Evolutionary conservation across 139 green algal genomes (phyloP).

Genomic region (Tetraselmis striata): DNA sequence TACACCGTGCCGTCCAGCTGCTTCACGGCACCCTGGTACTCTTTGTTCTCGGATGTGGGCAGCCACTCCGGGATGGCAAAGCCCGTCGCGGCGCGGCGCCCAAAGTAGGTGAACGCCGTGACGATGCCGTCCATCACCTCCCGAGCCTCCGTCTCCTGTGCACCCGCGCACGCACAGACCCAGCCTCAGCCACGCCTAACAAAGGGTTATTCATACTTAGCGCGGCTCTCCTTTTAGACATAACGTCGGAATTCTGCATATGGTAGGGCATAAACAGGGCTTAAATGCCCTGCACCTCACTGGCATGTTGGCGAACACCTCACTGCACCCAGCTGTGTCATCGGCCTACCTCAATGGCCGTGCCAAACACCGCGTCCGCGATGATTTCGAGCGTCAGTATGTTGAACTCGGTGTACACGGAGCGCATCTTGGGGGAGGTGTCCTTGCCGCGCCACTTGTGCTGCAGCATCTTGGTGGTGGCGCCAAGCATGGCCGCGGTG

Average conservation of each 20-base stretch:
- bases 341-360: not conserved
- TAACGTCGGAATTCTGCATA: too few species aligned
- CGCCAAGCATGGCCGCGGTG: constrained; percentile 23
- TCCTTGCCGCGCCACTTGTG: constrained; percentile 23
- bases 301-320: not conserved
- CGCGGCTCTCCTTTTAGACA: too few species aligned
- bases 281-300: not conserved
- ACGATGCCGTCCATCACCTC: constrained; percentile 29
- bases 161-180: not conserved
- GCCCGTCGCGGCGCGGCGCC: constrained; percentile 29
- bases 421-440: constrained; percentile 10
- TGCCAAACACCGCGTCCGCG: constrained; percentile 71
- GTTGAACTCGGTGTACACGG: constrained; percentile 81
- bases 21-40: constrained; percentile 63
- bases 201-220: too few species aligned
- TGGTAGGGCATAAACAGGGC: not conserved
- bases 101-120: constrained; percentile 71
- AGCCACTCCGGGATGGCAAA: constrained; percentile 74
- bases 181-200: too few species aligned
- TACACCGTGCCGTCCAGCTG: constrained; percentile 73
- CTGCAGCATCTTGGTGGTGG: constrained; percentile 17
- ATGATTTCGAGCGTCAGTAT: constrained; percentile 72
- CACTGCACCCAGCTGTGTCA: constrained; percentile 2
- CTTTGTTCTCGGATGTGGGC: constrained; percentile 71
- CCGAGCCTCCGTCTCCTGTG: not conserved